These are phyloP conservation scores for Globisporangium cederbergense DNA, from an alignment of 352 stramenopile genomes.

Conservation along the genomic window DNA sequence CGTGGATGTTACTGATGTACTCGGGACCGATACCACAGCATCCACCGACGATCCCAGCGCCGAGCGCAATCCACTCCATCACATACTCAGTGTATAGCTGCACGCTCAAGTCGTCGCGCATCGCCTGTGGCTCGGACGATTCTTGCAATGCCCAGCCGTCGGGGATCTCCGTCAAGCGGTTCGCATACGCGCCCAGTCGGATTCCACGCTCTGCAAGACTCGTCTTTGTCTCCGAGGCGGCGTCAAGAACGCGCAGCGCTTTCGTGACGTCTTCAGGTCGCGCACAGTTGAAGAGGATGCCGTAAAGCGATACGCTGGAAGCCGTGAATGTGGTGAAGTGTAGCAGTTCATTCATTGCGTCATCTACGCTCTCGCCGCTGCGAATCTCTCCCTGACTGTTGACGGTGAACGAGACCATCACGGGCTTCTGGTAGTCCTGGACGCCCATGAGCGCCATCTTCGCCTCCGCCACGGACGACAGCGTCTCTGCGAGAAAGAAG, in stretches of 20 bases:
- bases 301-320: conserved; percentile 31
- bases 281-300: conserved; percentile 89
- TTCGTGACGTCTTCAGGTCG: conserved; percentile 83
- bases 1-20: conserved; percentile 71
- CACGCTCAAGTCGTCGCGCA: conserved; percentile 78
- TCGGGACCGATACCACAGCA: conserved; percentile 89
- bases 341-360: conserved; percentile 40
- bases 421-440: conserved; percentile 28
- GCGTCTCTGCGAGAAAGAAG: conserved; percentile 83
- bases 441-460: conserved; percentile 81
- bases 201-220: conserved; percentile 22
- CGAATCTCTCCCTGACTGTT: conserved; percentile 56
- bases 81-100: conserved; percentile 74
- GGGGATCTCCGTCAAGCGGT: conserved; percentile 79
- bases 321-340: conserved; percentile 23
- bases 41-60: conserved; percentile 78
- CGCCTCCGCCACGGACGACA: conserved; percentile 82
- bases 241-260: conserved; percentile 55
- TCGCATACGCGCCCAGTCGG: conserved; percentile 83
- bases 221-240: conserved; percentile 16
- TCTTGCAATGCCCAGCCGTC: conserved; percentile 75
- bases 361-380: conserved; percentile 58
- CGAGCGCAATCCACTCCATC: conserved; percentile 50
- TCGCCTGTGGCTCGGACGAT: conserved; percentile 68
- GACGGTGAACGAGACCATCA: conserved; percentile 87